Evolutionary conservation across 495 filamentous ascomycete species (phyloP).

Genomic region (Glarea lozoyensis): DNA sequence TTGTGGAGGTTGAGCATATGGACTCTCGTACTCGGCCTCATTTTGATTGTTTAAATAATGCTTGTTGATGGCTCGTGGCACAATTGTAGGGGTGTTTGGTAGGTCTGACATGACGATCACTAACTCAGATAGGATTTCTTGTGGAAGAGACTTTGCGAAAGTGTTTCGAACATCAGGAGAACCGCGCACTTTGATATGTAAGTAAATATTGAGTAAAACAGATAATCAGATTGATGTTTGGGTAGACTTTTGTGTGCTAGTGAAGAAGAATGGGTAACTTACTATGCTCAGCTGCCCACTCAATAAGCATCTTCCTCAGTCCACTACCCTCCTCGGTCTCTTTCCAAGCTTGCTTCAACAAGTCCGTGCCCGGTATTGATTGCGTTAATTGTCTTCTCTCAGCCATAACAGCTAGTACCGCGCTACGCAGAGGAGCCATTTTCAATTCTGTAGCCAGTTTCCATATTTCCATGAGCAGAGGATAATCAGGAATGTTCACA

Average conservation of each 20-base stretch:
- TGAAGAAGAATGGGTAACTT: constrained; percentile 8
- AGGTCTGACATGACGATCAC: constrained; percentile 46
- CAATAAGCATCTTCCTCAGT: constrained; percentile 41
- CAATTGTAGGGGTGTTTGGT: constrained; percentile 7
- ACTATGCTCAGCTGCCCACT: constrained; percentile 50
- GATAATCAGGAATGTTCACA: constrained; percentile 34
- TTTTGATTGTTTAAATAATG: constrained; percentile 10
- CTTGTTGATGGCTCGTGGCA: constrained; percentile 23
- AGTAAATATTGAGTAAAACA: neutral
- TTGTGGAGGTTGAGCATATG: constrained; percentile 5
- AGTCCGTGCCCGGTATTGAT: constrained; percentile 39
- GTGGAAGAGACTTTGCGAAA: constrained; percentile 42
- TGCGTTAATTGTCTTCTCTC: constrained; percentile 37
- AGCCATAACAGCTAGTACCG: constrained; percentile 40
- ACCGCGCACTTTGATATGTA: constrained; percentile 10
- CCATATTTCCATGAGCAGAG: constrained; percentile 41
- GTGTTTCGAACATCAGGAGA: constrained; percentile 37
- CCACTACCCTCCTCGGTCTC: constrained; percentile 45
- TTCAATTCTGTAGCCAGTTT: constrained; percentile 39
- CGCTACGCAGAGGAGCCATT: constrained; percentile 42
- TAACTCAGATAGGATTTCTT: constrained; percentile 45
- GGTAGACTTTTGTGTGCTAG: neutral
- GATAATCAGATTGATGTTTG: neutral
- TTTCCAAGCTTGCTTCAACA: constrained; percentile 44
- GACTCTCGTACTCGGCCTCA: constrained; percentile 7